Base-by-base conservation (phyloP, 2,329 filamentous ascomycete species). In the Cladophialophora psammophila region DNA sequence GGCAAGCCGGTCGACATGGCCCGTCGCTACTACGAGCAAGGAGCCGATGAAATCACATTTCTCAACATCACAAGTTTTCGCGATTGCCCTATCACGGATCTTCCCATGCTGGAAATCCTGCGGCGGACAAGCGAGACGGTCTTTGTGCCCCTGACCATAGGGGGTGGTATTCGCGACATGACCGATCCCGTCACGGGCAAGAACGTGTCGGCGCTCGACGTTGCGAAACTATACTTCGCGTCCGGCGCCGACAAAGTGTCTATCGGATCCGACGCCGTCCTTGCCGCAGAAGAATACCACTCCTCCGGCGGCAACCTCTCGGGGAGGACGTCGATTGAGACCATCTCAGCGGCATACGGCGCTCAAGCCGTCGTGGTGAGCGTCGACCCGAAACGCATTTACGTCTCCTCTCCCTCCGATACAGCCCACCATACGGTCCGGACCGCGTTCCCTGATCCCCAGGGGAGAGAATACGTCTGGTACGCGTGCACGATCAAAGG, bases 11-110 rank as follows among this genome's bases (percentile, higher is more conserved):
- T 99, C 57, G 93, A 97, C 71, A 91, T 99, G 87, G 95, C 95
- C 8, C 88, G 88, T 79, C 89, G 88, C 75, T 99, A 99, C 84
- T 99, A 98, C 83, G 90, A 96, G 76, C 93, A 97, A 80, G 95
- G 95, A 67, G 94, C 95, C 12, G 95, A 99, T 79, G 95, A 99
- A 80, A 87, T 99, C 64, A 97, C 94, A 0, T 99, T 99, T 80
- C 86, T 99, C 72, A 99, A 99, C 85, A 99, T 99, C 76, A 99
- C 94, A 1, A 95, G 91, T 20, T 99, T 99, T 86, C 90, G 95
- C 69, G 95, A 98, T 82, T 96, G 93, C 72, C 95, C 95, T 7
- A 81, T 98, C 12, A 92, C 90, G 71, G 95, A 99, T 80, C 83
- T 94, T 3, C 95, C 95, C 7, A 99, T 99, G 95, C 88, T 99